These are phyloP conservation scores for Lanmaoa pseudosensibilis DNA, from an alignment of 768 basidiomycete genomes.

Conservation along the genomic window DNA sequence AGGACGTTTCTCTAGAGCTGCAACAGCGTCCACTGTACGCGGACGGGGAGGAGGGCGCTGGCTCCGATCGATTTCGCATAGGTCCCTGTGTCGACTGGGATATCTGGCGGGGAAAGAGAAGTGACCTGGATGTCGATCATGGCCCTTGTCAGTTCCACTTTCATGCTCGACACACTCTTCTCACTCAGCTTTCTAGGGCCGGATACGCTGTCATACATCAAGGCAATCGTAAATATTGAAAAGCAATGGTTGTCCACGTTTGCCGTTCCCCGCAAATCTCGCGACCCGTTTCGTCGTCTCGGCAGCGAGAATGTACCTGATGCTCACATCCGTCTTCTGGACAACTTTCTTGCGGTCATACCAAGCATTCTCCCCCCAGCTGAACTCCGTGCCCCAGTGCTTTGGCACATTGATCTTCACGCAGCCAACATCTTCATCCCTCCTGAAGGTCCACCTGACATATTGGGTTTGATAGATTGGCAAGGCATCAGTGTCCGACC, in stretches of 20 bases:
- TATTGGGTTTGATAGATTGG: constrained; percentile 18
- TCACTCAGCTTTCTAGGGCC: background rate
- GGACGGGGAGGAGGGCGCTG: constrained; percentile 33
- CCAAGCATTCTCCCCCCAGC: background rate
- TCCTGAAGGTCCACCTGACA: constrained; percentile 1
- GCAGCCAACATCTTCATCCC: constrained; percentile 13
- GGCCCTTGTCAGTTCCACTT: constrained; percentile 35
- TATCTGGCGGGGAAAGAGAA: constrained; percentile 33
- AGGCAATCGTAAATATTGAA: background rate
- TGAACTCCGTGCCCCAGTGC: constrained; percentile 8
- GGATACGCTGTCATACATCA: background rate
- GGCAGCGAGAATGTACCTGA: background rate
- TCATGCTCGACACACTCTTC: background rate
- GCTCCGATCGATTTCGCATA: constrained; percentile 19
- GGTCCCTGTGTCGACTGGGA: constrained; percentile 11
- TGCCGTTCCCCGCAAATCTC: background rate
- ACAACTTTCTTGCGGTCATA: constrained; percentile 7
- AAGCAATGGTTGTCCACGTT: background rate
- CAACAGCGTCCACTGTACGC: constrained; percentile 14
- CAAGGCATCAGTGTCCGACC: constrained; percentile 16
- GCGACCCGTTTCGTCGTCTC: background rate
- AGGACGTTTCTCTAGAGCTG: constrained; percentile 20
- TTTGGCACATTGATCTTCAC: constrained; percentile 19
- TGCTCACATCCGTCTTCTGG: constrained; percentile 9
- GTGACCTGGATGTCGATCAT: constrained; percentile 23